Conservation (phyloP, 495 filamentous ascomycete species). For the Talaromyces thailandensis region DNA sequence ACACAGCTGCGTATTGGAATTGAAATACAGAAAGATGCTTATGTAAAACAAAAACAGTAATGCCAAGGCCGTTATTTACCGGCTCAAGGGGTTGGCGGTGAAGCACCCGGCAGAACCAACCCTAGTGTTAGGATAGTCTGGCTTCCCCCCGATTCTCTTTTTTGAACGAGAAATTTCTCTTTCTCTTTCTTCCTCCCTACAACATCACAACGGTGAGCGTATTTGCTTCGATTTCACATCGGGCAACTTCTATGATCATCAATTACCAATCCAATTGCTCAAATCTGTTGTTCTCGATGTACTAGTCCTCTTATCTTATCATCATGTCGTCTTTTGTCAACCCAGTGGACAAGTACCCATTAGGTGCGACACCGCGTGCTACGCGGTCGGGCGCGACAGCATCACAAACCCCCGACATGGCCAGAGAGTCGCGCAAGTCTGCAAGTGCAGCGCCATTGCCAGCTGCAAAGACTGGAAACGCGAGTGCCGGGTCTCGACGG, state of each 20-base stretch:
- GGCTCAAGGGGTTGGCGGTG: not conserved
- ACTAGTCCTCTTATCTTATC: not conserved
- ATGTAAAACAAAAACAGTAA: not conserved
- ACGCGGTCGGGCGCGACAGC: slow-evolving; percentile 6
- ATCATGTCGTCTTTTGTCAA: slow-evolving; percentile 3
- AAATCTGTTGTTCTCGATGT: not conserved
- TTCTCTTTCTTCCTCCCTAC: not conserved
- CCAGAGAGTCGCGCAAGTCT: not conserved
- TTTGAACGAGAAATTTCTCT: not conserved
- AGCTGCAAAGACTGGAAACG: slow-evolving; percentile 1
- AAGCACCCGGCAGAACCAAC: not conserved
- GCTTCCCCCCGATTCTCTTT: not conserved
- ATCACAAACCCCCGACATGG: not conserved
- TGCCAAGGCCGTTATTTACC: not conserved
- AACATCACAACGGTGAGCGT: not conserved
- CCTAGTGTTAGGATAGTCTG: slow-evolving; percentile 2
- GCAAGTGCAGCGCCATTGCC: slow-evolving; percentile 8
- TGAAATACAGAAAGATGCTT: not conserved
- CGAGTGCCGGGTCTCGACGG: not conserved
- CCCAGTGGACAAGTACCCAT: not conserved
- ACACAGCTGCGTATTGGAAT: not conserved
- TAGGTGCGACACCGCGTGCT: not conserved
- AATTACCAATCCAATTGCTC: not conserved
- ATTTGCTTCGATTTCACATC: not conserved
- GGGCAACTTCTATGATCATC: not conserved